Conservation (phyloP, 257 asterid species). For the Nicotiana paniculata region DNA sequence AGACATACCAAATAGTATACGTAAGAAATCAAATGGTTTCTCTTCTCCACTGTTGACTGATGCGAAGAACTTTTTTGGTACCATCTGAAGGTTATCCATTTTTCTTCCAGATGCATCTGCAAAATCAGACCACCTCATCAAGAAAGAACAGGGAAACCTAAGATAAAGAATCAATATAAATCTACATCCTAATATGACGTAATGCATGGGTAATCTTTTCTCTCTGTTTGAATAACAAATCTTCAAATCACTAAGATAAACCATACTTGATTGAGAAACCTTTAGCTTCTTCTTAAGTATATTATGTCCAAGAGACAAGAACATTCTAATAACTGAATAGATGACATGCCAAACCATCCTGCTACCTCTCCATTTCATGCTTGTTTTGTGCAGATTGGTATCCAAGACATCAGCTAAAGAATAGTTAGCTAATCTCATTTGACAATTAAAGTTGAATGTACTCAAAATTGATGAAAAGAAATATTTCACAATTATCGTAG, state of each 20-base stretch:
- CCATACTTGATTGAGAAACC: background rate
- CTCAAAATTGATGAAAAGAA: background rate
- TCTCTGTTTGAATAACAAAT: background rate
- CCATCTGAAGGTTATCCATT: conserved; percentile 41
- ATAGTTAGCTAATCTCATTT: background rate
- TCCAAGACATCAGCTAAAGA: background rate
- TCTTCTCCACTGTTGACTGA: conserved; percentile 50
- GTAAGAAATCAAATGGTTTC: conserved; percentile 77
- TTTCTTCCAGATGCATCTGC: conserved; percentile 59
- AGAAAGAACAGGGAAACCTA: conserved; percentile 7
- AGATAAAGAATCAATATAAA: background rate
- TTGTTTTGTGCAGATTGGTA: background rate
- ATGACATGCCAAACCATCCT: background rate
- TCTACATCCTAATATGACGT: background rate
- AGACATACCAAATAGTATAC: conserved; percentile 57
- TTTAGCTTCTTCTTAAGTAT: background rate
- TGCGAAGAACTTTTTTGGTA: conserved; percentile 50
- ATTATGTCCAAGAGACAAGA: background rate
- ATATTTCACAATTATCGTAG: background rate
- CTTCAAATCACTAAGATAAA: background rate
- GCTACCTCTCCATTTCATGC: no score
- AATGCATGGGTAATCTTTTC: background rate
- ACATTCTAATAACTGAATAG: background rate
- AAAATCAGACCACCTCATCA: conserved; percentile 28
- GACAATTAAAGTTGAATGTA: background rate